A percentile compares a stretch with the other conserved stretches of the same genome.
Conservation (phyloP, 306 rosid species). For the Fragaria ananassa region DNA sequence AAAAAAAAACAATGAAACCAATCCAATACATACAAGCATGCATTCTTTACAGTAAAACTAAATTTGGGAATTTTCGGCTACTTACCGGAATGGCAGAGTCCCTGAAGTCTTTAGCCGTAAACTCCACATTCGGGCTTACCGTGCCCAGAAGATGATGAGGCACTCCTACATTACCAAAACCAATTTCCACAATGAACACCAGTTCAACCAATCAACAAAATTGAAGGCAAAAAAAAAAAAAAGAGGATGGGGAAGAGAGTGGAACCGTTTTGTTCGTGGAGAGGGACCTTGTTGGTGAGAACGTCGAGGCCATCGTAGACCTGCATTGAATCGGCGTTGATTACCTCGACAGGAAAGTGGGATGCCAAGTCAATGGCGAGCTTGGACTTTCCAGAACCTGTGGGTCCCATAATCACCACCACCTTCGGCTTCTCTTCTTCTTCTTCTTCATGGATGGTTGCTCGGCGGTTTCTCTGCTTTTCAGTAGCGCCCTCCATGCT, state of each 20-base stretch:
- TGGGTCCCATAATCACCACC: constrained; percentile 77
- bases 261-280: constrained; percentile 58
- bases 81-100: constrained; percentile 76
- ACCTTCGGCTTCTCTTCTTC: constrained; percentile 45
- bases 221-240: neutral
- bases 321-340: constrained; percentile 96
- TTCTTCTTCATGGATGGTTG: constrained; percentile 15
- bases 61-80: neutral
- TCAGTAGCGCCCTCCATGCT: no score
- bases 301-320: constrained; percentile 80
- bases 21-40: no score
- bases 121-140: constrained; percentile 59
- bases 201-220: no score
- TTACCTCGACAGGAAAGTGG: constrained; percentile 67
- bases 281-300: constrained; percentile 78
- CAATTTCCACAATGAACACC: neutral
- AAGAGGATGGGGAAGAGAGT: neutral
- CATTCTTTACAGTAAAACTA: neutral
- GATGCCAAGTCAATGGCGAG: constrained; percentile 78
- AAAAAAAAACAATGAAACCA: no score
- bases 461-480: no score
- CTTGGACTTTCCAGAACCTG: constrained; percentile 81
- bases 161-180: constrained; percentile 47
- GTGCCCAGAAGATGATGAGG: constrained; percentile 86
- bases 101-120: constrained; percentile 77